phyloP scores from a whole-genome alignment of 306 rosid species.

The Medicago arabica region DNA sequence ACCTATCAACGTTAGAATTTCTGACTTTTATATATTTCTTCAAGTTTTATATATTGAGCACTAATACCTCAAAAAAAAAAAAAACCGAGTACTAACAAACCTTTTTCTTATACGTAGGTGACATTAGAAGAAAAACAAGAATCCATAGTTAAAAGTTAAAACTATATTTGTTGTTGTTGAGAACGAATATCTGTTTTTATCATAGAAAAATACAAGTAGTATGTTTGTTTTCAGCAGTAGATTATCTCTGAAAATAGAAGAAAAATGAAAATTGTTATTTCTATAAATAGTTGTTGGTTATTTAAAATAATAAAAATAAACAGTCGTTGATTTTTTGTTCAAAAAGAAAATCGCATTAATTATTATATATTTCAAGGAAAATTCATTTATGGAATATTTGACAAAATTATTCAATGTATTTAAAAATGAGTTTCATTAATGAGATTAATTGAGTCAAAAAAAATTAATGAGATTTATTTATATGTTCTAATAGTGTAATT shows the following conservation, averaged over 20 bases:
- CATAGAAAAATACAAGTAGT: not conserved
- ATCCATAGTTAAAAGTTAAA: not conserved
- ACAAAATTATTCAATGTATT: not conserved
- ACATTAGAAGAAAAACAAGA: too few relatives aligned
- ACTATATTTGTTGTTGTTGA: not conserved
- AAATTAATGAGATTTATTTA: too few relatives aligned
- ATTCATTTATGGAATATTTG: not conserved
- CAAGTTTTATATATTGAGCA: too few relatives aligned
- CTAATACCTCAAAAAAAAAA: too few relatives aligned
- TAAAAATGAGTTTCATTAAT: too few relatives aligned
- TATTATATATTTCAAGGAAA: not conserved
- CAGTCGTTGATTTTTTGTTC: not conserved
- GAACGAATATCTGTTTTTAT: not conserved
- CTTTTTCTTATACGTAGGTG: too few relatives aligned
- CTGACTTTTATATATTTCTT: too few relatives aligned
- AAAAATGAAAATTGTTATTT: not conserved
- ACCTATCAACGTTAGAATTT: too few relatives aligned
- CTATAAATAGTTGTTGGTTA: too few relatives aligned
- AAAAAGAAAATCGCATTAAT: not conserved
- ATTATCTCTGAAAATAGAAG: not conserved
- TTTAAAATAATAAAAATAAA: not conserved
- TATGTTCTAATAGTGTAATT: too few relatives aligned
- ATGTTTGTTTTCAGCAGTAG: slow-evolving; percentile 19
- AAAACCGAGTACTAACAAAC: too few relatives aligned
- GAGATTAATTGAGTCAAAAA: too few relatives aligned